Evolutionary conservation across 2,329 filamentous ascomycete genomes (phyloP).

Genomic region (Tolypocladium ovalisporum): DNA sequence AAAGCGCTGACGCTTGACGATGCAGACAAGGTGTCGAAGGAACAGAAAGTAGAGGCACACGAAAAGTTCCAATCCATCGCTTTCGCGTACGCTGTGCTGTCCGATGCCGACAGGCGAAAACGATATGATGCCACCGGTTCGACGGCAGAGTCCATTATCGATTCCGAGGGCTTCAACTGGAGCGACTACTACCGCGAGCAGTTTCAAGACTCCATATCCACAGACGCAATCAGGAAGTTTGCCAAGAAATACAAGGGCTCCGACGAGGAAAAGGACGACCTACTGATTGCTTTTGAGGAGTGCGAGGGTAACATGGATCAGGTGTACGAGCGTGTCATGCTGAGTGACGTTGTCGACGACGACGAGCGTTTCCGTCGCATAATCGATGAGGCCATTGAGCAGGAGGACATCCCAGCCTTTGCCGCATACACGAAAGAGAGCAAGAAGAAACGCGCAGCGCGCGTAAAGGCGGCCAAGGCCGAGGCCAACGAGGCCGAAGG

Average conservation of each 20-base stretch:
- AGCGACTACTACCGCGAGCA: constrained; percentile 78
- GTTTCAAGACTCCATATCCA: constrained; percentile 65
- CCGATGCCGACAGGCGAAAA: constrained; percentile 65
- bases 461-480: constrained; percentile 49
- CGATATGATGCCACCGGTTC: constrained; percentile 87
- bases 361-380: constrained; percentile 75
- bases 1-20: constrained; percentile 8
- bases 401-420: constrained; percentile 55
- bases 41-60: constrained; percentile 63
- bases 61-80: constrained; percentile 80
- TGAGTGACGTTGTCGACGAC: constrained; percentile 73
- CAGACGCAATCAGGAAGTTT: constrained; percentile 65
- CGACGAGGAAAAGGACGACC: constrained; percentile 70
- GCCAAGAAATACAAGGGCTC: constrained; percentile 71
- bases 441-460: constrained; percentile 48
- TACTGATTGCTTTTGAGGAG: constrained; percentile 66
- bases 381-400: constrained; percentile 69
- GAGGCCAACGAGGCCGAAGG: constrained; percentile 67
- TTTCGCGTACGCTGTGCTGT: constrained; percentile 89
- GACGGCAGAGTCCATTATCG: constrained; percentile 70
- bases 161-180: constrained; percentile 81
- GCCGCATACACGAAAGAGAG: constrained; percentile 62
- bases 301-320: constrained; percentile 63
- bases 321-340: constrained; percentile 76
- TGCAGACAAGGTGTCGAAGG: constrained; percentile 63